Evolutionary conservation across 2,329 filamentous ascomycete species (phyloP).

Genomic region (Diaporthe eres): DNA sequence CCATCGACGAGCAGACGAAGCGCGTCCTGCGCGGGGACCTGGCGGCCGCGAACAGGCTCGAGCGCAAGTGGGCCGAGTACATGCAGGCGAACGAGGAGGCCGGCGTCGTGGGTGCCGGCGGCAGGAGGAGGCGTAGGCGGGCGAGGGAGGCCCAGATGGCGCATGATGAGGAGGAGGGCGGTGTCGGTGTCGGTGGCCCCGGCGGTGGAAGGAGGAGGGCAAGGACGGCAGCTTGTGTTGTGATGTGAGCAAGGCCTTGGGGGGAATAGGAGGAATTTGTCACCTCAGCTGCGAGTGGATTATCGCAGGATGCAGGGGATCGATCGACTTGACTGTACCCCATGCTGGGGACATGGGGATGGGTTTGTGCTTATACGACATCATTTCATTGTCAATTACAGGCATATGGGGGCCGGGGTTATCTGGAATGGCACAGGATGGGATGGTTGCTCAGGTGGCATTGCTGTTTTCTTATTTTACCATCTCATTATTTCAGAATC

Average conservation of each 20-base stretch:
- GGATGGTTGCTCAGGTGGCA: neutral
- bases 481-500: neutral
- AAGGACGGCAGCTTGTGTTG: conserved; percentile 45
- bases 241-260: conserved; percentile 43
- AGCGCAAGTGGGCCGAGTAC: conserved; percentile 92
- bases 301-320: neutral
- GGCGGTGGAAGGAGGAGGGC: conserved; percentile 70
- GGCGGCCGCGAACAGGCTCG: conserved; percentile 80
- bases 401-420: conserved; percentile 9
- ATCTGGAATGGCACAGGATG: conserved; percentile 16
- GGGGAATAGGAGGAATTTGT: neutral
- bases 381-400: conserved; percentile 10
- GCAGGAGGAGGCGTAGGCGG: conserved; percentile 79
- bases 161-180: conserved; percentile 81
- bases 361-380: conserved; percentile 9
- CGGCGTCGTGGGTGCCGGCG: conserved; percentile 75
- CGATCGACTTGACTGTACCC: neutral
- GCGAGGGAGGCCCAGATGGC: conserved; percentile 85
- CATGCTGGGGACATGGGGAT: neutral
- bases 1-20: conserved; percentile 93
- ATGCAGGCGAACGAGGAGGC: conserved; percentile 95
- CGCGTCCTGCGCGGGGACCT: conserved; percentile 85
- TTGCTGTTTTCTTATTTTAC: neutral
- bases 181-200: conserved; percentile 62
- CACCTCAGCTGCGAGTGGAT: neutral